These are phyloP conservation scores for Calonectria pseudoreteaudii DNA, from an alignment of 2,329 filamentous ascomycete genomes.

Conservation along the genomic window DNA sequence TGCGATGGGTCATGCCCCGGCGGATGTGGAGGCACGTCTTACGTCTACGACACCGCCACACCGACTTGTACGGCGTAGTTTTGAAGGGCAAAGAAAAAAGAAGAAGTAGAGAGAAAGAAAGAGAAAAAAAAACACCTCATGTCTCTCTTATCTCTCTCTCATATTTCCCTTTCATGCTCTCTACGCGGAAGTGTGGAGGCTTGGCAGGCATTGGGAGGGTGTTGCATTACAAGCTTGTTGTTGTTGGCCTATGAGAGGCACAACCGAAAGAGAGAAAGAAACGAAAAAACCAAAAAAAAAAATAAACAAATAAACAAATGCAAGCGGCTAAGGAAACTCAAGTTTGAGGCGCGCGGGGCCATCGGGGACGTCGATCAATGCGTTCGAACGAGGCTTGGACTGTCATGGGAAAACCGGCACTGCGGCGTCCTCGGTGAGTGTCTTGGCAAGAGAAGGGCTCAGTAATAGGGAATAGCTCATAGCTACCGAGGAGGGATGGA, in stretches of 20 bases:
- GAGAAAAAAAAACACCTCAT: too few relatives aligned
- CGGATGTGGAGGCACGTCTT: constrained; percentile 46
- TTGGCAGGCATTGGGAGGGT: background rate
- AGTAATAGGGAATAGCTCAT: background rate
- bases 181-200: background rate
- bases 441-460: background rate
- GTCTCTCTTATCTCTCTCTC: background rate
- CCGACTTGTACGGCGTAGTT: constrained; percentile 28
- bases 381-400: background rate
- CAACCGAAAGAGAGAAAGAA: too few relatives aligned
- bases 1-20: constrained; percentile 40
- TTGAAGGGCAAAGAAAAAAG: background rate
- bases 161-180: background rate
- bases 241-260: too few relatives aligned
- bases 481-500: background rate
- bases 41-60: constrained; percentile 38
- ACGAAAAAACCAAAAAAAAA: too few relatives aligned
- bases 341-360: background rate
- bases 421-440: background rate
- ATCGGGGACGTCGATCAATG: background rate
- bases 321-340: background rate
- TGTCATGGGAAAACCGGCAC: background rate
- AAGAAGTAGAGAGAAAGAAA: background rate
- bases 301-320: too few relatives aligned
- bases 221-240: too few relatives aligned